A percentile compares a stretch with the other conserved stretches of the same genome.
phyloP scores from a whole-genome alignment of 1,284 basidiomycete species.

The Singerocomus rubriflavus region DNA sequence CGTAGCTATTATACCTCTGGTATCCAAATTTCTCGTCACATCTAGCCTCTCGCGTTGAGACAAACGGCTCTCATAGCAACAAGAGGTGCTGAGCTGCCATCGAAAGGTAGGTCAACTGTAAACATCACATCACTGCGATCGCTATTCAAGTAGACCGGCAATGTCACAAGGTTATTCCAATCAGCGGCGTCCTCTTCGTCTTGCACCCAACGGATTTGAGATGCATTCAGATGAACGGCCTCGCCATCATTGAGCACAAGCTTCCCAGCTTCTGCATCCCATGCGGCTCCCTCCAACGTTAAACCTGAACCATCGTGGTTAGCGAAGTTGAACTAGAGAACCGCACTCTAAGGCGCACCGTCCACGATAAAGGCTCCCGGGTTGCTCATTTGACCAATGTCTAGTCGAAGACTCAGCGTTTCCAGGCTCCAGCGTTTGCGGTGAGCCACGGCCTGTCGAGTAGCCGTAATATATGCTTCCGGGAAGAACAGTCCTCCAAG shows the following conservation, averaged over 20 bases:
- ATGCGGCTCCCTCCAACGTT: slow-evolving; percentile 81
- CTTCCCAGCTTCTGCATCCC: slow-evolving; percentile 52
- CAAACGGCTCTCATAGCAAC: slow-evolving; percentile 81
- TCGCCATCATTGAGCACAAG: slow-evolving; percentile 83
- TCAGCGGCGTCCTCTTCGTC: slow-evolving; percentile 43
- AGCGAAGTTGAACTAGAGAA: slow-evolving; percentile 7
- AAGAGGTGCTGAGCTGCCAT: slow-evolving; percentile 57
- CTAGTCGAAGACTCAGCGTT: slow-evolving; percentile 76
- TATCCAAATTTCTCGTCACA: slow-evolving; percentile 14
- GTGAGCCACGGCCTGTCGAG: slow-evolving; percentile 89
- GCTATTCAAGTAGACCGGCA: slow-evolving; percentile 90
- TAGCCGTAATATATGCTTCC: slow-evolving; percentile 92
- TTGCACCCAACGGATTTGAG: slow-evolving; percentile 85
- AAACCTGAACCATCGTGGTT: slow-evolving; percentile 54
- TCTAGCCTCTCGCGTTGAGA: slow-evolving; percentile 67
- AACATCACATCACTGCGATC: slow-evolving; percentile 90
- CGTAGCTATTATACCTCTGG: slow-evolving; percentile 23
- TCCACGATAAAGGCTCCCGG: slow-evolving; percentile 79
- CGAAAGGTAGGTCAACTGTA: slow-evolving; percentile 78
- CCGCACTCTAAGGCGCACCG: slow-evolving; percentile 49
- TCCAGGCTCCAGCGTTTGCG: slow-evolving; percentile 89
- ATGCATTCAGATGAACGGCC: slow-evolving; percentile 69
- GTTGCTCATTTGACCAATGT: slow-evolving; percentile 75
- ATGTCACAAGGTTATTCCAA: slow-evolving; percentile 53
- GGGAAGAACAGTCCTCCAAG: slow-evolving; percentile 94